Base-by-base conservation (phyloP, 768 basidiomycete species). In the Hygrocybe coccinea region DNA sequence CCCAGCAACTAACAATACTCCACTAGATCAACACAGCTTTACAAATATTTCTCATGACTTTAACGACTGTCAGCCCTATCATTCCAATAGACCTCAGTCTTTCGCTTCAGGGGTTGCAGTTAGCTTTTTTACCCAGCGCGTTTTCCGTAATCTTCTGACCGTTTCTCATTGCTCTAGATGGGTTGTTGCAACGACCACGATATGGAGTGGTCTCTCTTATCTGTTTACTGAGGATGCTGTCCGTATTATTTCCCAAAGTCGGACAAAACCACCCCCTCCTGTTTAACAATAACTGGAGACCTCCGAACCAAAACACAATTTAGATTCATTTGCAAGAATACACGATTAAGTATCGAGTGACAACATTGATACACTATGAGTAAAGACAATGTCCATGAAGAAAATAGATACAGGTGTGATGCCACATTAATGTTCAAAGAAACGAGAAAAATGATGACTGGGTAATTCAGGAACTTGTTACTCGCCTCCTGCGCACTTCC, bases 201-300 rank as follows among this genome's bases (percentile, higher is more conserved):
- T 97, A 24, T 91, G 89, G 86, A 95, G 92, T 61, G 95, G 95
- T 10, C 64, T 89, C 46, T 89, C 89, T 17, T 92, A 92, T 63
- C 62, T 92, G 5, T 85, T 88, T 63, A 82, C 85, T 6, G 88
- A 85, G 64, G 78, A 86, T 57, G 87, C 86, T 0, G 85, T 91
- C 41, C 82, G 82, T 36, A 69, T 91, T 44, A 58, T 87, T 21
- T 74, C 78, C 33, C 64, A 71, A 59, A 65, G 66, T 25, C 68
- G 65, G 51, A 58, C 59, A 11, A 72, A 66, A 56, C 60, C 63
- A 4, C 70, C n/a, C n/a, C n/a, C 66, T 3, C 64, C 63, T 17
- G 62, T 61, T 36, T 38, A 63, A 56, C 33, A 49, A 19, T n/a
- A n/a, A n/a, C n/a, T n/a, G n/a, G n/a, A n/a, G n/a, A 24, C 29